Conservation (phyloP, 306 rosid genomes). For the Prunus campanulata region DNA sequence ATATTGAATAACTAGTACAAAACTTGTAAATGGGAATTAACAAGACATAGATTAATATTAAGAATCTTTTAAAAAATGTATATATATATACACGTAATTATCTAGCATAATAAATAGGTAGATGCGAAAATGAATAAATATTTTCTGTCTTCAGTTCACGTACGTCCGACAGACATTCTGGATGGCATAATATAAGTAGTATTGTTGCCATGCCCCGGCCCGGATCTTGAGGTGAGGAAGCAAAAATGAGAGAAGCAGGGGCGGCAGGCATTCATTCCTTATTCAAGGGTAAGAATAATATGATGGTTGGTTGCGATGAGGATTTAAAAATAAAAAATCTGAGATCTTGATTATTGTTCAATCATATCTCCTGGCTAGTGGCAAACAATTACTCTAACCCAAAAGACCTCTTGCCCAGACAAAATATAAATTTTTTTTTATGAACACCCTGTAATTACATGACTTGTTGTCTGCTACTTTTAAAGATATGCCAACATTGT, state of each 20-base stretch:
- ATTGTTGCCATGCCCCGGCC: neutral
- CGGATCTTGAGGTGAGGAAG: neutral
- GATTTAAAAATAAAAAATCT: neutral
- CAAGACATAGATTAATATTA: no score
- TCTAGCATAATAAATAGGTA: neutral
- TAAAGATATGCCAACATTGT: neutral
- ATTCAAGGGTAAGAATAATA: neutral
- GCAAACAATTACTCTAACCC: conserved; percentile 13
- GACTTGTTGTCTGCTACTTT: conserved; percentile 5
- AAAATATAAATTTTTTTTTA: conserved; percentile 15
- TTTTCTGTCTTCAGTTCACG: neutral
- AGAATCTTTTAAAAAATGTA: no score
- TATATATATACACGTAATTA: neutral
- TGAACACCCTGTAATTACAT: conserved; percentile 13
- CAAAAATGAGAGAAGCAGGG: neutral
- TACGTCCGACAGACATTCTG: neutral
- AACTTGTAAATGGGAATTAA: no score
- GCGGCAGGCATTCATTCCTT: neutral
- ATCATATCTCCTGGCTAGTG: conserved; percentile 1
- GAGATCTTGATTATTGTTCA: neutral
- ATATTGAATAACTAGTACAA: no score
- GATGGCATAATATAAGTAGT: neutral
- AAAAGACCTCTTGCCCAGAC: conserved; percentile 1
- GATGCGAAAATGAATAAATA: neutral
- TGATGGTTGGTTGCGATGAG: neutral